A percentile compares a stretch with the other conserved stretches of the same genome.
phyloP scores from a whole-genome alignment of 192 early-diverging fungal genomes.

The Mortierella antarctica region DNA sequence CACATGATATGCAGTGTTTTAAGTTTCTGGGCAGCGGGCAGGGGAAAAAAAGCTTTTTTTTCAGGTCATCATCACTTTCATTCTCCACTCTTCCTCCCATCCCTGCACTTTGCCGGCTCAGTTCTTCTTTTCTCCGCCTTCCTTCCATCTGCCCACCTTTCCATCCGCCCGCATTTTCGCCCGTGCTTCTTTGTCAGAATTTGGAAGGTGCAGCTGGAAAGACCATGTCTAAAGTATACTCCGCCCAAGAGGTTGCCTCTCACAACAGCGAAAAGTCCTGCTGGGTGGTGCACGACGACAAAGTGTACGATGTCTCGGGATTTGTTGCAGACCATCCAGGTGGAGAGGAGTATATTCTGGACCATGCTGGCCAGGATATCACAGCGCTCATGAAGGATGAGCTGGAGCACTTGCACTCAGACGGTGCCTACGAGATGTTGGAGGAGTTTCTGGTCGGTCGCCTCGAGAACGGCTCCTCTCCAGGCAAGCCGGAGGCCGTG shows the following conservation, averaged over 20 bases:
- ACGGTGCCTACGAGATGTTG: constrained; percentile 88
- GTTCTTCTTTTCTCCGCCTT: neutral
- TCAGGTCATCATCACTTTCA: neutral
- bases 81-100: neutral
- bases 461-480: constrained; percentile 1
- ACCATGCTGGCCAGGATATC: constrained; percentile 88
- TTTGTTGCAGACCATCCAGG: constrained; percentile 94
- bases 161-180: neutral
- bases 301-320: constrained; percentile 87
- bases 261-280: constrained; percentile 77
- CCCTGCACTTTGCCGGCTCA: neutral
- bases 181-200: too few relatives aligned
- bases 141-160: neutral
- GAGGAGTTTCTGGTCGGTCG: constrained; percentile 83
- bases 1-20: too few relatives aligned
- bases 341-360: constrained; percentile 87
- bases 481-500: neutral
- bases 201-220: neutral
- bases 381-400: constrained; percentile 82
- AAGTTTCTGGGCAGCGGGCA: too few relatives aligned
- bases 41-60: too few relatives aligned
- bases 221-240: constrained; percentile 35
- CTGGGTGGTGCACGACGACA: constrained; percentile 84
- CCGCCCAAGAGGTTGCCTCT: constrained; percentile 73
- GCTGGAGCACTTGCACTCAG: constrained; percentile 82